Conservation (phyloP, 805 yeast species). For the Metschnikowia arizonensis region DNA sequence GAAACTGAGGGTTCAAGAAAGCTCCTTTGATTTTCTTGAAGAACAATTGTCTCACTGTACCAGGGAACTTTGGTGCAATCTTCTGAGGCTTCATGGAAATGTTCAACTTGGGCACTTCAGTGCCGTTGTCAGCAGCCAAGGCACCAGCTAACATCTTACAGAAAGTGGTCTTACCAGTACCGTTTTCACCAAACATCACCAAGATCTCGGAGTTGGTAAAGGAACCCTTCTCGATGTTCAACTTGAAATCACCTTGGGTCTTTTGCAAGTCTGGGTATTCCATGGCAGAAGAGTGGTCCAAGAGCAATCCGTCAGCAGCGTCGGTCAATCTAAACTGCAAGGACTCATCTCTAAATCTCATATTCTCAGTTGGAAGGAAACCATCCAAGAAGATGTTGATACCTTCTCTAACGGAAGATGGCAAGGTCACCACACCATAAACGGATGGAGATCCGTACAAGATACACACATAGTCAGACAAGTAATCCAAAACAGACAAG, state of each 20-base stretch:
- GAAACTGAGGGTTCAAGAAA: conserved; percentile 94
- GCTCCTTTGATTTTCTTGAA: conserved; percentile 93
- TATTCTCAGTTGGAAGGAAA: conserved; percentile 92
- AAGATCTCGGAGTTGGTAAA: conserved; percentile 95
- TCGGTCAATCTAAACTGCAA: conserved; percentile 90
- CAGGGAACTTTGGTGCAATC: conserved; percentile 97
- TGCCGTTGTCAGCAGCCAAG: conserved; percentile 76
- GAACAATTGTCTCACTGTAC: conserved; percentile 96
- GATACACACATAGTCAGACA: conserved; percentile 95
- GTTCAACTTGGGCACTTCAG: conserved; percentile 78
- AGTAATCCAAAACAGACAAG: conserved; percentile 92
- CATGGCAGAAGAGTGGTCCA: conserved; percentile 77
- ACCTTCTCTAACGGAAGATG: conserved; percentile 97
- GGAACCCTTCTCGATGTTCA: conserved; percentile 78
- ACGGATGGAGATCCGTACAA: conserved; percentile 97
- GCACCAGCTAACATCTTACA: conserved; percentile 95
- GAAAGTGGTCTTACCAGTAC: conserved; percentile 98
- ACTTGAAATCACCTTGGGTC: conserved; percentile 94
- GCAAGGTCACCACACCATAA: conserved; percentile 97
- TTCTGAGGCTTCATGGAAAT: conserved; percentile 99
- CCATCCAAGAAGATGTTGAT: conserved; percentile 98
- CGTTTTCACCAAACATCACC: conserved; percentile 99
- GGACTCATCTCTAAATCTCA: conserved; percentile 95
- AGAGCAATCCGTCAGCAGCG: conserved; percentile 70
- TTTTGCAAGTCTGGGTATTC: conserved; percentile 77